phyloP scores from a whole-genome alignment of 495 filamentous ascomycete species.

The Penicillium flavigenum region DNA sequence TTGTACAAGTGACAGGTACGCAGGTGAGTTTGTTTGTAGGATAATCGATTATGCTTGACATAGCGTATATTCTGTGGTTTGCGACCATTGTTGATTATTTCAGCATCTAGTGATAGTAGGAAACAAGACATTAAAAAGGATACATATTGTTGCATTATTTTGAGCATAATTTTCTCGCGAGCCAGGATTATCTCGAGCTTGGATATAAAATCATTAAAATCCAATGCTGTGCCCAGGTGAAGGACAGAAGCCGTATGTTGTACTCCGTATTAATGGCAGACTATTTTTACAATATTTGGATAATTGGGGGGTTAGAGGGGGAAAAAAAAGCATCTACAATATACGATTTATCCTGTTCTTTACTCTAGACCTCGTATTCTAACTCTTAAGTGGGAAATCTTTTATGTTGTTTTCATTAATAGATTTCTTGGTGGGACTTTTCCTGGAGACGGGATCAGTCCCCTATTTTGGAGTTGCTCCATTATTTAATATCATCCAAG shows the following conservation, averaged over 20 bases:
- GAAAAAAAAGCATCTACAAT: neutral
- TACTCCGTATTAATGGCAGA: too few species aligned
- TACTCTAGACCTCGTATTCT: neutral
- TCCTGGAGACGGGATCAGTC: neutral
- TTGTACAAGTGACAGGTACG: neutral
- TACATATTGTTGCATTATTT: too few species aligned
- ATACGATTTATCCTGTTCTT: neutral
- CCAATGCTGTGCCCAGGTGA: too few species aligned
- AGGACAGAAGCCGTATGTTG: too few species aligned
- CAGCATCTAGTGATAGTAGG: neutral
- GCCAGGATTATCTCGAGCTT: too few species aligned
- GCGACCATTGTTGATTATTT: neutral
- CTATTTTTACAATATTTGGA: neutral
- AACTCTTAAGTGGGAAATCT: neutral
- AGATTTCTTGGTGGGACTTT: neutral
- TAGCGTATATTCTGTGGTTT: neutral
- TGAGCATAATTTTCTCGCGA: too few species aligned
- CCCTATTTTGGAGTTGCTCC: constrained; percentile 4
- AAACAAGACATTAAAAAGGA: neutral
- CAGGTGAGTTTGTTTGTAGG: neutral
- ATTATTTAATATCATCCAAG: neutral
- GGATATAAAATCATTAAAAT: too few species aligned
- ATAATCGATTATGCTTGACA: neutral
- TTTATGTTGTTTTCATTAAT: neutral
- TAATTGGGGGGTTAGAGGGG: neutral